Evolutionary conservation across 306 rosid species (phyloP), one percentile per base, ranked within the genome.

Genomic region (Acacia melanoxylon): DNA sequence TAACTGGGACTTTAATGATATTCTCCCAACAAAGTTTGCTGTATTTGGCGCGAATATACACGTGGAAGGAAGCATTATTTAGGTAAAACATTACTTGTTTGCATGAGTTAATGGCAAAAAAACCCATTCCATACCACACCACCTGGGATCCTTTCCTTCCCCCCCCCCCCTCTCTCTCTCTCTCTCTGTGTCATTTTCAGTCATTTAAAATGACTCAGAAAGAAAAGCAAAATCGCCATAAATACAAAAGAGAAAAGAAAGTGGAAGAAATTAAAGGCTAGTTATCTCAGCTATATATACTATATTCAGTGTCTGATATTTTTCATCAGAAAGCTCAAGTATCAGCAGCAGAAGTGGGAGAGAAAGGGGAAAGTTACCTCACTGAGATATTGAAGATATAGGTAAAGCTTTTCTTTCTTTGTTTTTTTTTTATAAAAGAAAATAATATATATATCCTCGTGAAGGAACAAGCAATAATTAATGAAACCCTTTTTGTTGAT

Each of bases 291-390:
- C 65, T 80, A 78, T 63, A 63, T 7, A 19, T 19, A 52, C n/a
- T 15, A 69, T 62, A 80, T 11, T 5, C 66, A 59, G 31, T 10
- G 66, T 24, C 35, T 61, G 31, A 58, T 73, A 90, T 29, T 67
- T 89, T 86, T 85, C 91, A 89, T 85, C 92, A 89, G 77, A 88
- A 89, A 91, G 89, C 90, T 91, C 85, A 88, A 81, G 89, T 85
- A 70, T 82, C 84, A 86, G 88, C 8, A 20, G 29, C 7, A 17
- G 46, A 91, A 83, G 87, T 33, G 78, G 52, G 74, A 81, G 62
- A 20, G 20, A 20, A 10, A 8, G 61, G 7, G 20, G 70, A 19
- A 78, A 81, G 66, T 16, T 22, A 22, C 8, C 19, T 61, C 67
- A 61, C 7, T 11, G 79, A 76, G 72, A 29, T 65, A 31, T 40